Base-by-base conservation (phyloP, 169 alveolate species). In the Plasmodium relictum region DNA sequence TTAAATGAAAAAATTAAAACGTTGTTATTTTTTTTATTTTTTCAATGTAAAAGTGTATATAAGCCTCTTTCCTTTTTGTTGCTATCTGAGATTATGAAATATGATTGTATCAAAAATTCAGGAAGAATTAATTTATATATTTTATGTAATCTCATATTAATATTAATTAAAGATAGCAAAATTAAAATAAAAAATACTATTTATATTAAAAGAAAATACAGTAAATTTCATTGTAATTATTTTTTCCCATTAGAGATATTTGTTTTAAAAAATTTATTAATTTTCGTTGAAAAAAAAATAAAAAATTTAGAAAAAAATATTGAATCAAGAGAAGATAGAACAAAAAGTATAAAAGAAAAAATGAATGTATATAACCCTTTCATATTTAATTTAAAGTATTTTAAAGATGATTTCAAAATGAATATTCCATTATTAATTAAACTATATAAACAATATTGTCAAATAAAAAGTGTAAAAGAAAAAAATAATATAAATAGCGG, bases 241-340 rank as follows among this genome's bases (percentile, higher is more conserved):
- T 62, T 76, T 61, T 76, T 76, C 68, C 74, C 88, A 8, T 0
- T 62, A 9, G 71, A 76, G n/a, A 8, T 76, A 41, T 73, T 56
- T 39, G 37, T 31, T 31, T 31, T 31, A 31, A 31, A 31, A 31
- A 31, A 31, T 31, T 31, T 31, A 31, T 31, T 31, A 31, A 31
- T 31, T 31, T 52, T 26, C 10, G 58, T 54, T 2, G 5, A 68
- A 65, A 48, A 41, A 14, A 78, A 54, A 69, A 50, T 16, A 18
- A 10, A 0, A 18, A 73, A 20, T 14, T 8, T 73, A 26, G 70
- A 73, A 54, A 24, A 42, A 16, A 48, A 37, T 62, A 37, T 24
- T 26, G 8, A n/a, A 14, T 26, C 48, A 6, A 59, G 8, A 50
- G 37, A 52, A 31, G 6, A 4, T 8, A 41, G 20, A 18, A 16